Evolutionary conservation across 345 rosid species (phyloP), one percentile per base, ranked within the genome.

Genomic region (Corymbia maculata): DNA sequence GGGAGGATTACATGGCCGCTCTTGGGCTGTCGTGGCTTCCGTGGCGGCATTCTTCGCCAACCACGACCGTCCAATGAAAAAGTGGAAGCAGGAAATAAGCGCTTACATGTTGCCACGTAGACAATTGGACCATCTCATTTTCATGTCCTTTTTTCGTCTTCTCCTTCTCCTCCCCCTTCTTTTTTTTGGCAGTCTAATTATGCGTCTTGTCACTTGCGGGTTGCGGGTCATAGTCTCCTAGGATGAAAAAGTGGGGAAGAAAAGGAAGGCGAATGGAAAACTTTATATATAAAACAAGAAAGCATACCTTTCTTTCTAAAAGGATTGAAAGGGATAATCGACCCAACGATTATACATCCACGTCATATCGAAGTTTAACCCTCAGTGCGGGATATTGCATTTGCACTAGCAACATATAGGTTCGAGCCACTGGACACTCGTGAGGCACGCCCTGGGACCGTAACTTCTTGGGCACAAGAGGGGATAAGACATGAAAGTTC

Each of bases 31-130:
- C 13, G 9, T 36, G 12, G 47, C 24, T 17, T 36, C 26, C 1
- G 19, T 75, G 88, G 53, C 88, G 55, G 88, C 88, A 14, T 30
- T 52, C 36, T 47, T 61, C 51, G 88, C 80, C 82, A 45, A 4
- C 75, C 32, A 0, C 51, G 5, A 52, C 80, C 44, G 88, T 26
- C 84, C 85, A 79, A 44, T 52, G 68, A 42, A 52, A 36, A 21
- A 9, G 13, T 1, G 22, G 55, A 21, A 51, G 30, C 30, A 13
- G 17, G 55, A 87, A 16, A 19, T 21, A 55, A 85, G 36, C 49
- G 50, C 66, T 52, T 8, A 79, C 85, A 16, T 5, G 24, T 32
- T 79, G 88, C 85, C 88, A 87, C 85, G 88, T 87, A 17, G 70
- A 51, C 42, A 13, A 24, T 53, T 52, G 15, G 88, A 45, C 45